Evolutionary conservation across 768 basidiomycete genomes (phyloP).

Genomic region (Ramaria rubella): DNA sequence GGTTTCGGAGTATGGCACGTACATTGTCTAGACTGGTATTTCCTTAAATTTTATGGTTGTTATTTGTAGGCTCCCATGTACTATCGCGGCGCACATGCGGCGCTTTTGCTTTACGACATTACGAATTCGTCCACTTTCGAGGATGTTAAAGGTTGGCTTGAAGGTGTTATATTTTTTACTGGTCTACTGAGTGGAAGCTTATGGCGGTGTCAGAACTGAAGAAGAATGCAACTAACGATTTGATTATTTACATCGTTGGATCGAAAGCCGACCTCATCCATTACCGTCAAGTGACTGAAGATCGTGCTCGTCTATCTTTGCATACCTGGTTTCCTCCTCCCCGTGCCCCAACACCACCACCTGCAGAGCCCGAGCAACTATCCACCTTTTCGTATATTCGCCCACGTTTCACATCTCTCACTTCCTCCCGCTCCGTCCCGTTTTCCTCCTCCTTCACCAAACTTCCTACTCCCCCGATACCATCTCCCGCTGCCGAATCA

Average conservation of each 20-base stretch:
- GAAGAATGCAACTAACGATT: conserved; percentile 82
- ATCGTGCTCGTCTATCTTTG: conserved; percentile 75
- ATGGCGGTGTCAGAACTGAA: conserved; percentile 57
- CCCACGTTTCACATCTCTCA: conserved; percentile 71
- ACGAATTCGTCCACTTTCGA: conserved; percentile 85
- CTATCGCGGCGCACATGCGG: conserved; percentile 93
- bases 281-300: conserved; percentile 70
- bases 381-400: conserved; percentile 72
- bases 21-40: not conserved
- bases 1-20: conserved; percentile 83
- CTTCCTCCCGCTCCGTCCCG: conserved; percentile 58
- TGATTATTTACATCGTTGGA: conserved; percentile 93
- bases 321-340: conserved; percentile 88
- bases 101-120: conserved; percentile 91
- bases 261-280: conserved; percentile 79
- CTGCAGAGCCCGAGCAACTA: conserved; percentile 46
- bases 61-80: conserved; percentile 86
- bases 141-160: conserved; percentile 84
- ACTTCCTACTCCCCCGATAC: conserved; percentile 47
- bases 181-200: conserved; percentile 10
- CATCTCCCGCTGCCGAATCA: conserved; percentile 53
- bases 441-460: conserved; percentile 35
- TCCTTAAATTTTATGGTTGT: not conserved
- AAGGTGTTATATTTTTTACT: conserved; percentile 42
- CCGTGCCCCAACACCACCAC: conserved; percentile 55